Evolutionary conservation across 1,139 yeast genomes (phyloP).

Genomic region (Wickerhamomyces sp.): DNA sequence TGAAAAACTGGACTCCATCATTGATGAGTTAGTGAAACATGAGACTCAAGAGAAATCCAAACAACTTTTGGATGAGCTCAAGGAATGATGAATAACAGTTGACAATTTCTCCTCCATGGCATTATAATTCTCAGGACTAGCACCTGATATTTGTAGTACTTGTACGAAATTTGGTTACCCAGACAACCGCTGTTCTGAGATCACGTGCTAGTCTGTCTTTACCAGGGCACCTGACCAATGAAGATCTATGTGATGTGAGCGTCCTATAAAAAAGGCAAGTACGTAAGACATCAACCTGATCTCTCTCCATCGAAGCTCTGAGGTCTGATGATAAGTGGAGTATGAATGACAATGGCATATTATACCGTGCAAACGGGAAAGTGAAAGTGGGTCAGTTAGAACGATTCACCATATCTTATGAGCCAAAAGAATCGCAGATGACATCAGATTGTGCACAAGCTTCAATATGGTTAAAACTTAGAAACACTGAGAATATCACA

Average conservation of each 20-base stretch:
- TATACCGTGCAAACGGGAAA: background rate
- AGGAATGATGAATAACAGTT: background rate
- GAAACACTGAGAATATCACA: slow-evolving; percentile 69
- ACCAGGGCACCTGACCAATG: too few relatives aligned
- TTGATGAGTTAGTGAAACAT: slow-evolving; percentile 45
- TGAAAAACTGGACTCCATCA: slow-evolving; percentile 55
- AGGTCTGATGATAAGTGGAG: too few relatives aligned
- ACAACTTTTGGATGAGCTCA: slow-evolving; percentile 27
- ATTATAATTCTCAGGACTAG: too few relatives aligned
- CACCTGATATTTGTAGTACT: too few relatives aligned
- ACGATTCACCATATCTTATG: slow-evolving; percentile 42
- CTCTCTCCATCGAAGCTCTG: too few relatives aligned
- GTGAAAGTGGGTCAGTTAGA: slow-evolving; percentile 52
- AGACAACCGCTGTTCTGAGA: too few relatives aligned
- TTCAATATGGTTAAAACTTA: slow-evolving; percentile 59
- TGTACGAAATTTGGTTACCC: too few relatives aligned
- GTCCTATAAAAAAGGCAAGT: too few relatives aligned
- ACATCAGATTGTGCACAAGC: slow-evolving; percentile 23
- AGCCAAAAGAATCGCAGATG: slow-evolving; percentile 28
- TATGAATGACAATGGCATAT: background rate
- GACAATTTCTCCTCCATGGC: background rate
- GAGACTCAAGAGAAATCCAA: slow-evolving; percentile 43
- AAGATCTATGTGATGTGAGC: too few relatives aligned
- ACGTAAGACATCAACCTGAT: too few relatives aligned
- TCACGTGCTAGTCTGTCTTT: too few relatives aligned